Base-by-base conservation (phyloP, 768 basidiomycete genomes). In the Auriscalpium vulgare region DNA sequence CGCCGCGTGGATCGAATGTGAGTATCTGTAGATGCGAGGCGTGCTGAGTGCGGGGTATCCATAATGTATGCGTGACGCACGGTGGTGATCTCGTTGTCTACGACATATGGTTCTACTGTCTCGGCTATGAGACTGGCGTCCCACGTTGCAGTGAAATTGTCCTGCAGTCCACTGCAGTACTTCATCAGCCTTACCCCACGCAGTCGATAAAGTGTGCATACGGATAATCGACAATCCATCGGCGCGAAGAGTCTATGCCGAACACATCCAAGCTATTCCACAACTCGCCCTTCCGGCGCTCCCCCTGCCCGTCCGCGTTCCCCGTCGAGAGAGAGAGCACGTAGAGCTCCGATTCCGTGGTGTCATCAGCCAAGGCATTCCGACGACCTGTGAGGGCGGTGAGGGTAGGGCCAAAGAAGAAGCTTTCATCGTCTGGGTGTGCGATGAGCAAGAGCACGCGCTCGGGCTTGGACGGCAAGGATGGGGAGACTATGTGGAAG, bases 361-460 rank as follows among this genome's bases (percentile, higher is more conserved):
- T 47, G 29, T 29, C 11, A 8, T 36, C 23, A 7, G 17, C 21
- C 44, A 57, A 58, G 29, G 29, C 29, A 29, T 7, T 29, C 29
- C 4, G 29, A 7, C 29, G 29, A 29, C 29, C 5, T 29, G 29
- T 29, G 36, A 94, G 74, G 2, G 79, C 75, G 36, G 85, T 71
- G 13, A 95, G 68, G 0, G 91, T 93, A 0, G 94, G 94, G 4
- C 85, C 84, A 68, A 97, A 97, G 77, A 97, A 97, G 78, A 95
- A 81, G 67, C 84, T 85, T 72, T 97, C 94, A 67, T 97, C 94
- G 66, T 97, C 94, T 2, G 94, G 94, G 67, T 97, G 94, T 29
- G 94, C 92, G 0, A 94, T 95, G 47, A 97, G 69, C 3, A 97
- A 68, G 38, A 93, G 74, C 37, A 89, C 66, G 59, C 63, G 56